Conservation (phyloP, 2,329 filamentous ascomycete genomes). For the Pseudogymnoascus sp. region DNA sequence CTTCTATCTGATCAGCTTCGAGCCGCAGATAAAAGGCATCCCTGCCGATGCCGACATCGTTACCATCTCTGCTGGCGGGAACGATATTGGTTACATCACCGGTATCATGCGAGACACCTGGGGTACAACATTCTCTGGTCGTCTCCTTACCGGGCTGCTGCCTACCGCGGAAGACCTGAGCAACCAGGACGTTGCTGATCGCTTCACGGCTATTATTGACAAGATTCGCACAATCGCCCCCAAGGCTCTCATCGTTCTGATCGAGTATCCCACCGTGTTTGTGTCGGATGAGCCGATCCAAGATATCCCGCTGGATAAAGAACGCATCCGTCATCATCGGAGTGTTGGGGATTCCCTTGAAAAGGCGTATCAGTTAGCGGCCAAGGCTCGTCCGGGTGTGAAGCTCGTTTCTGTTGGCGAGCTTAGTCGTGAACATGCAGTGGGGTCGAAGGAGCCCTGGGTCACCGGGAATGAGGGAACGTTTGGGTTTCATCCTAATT, state of each 20-base stretch:
- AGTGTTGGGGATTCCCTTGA: background rate
- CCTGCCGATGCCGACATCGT: conserved; percentile 30
- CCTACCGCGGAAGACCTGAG: background rate
- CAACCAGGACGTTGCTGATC: background rate
- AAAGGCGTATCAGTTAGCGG: background rate
- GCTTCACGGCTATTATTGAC: conserved; percentile 8
- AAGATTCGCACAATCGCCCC: conserved; percentile 1
- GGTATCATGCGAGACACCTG: conserved; percentile 27
- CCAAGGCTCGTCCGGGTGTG: background rate
- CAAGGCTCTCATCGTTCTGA: background rate
- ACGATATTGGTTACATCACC: conserved; percentile 32
- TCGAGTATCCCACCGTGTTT: background rate
- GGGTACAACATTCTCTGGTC: conserved; percentile 12
- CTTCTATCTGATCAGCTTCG: conserved; percentile 21
- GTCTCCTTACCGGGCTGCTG: background rate
- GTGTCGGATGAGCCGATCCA: background rate
- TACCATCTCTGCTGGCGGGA: conserved; percentile 31
- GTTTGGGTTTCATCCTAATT: background rate
- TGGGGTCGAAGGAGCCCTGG: background rate
- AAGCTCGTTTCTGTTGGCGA: background rate
- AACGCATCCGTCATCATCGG: background rate
- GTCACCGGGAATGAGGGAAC: background rate
- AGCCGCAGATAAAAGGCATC: conserved; percentile 29
- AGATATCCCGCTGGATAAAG: background rate
- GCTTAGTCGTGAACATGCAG: background rate